Evolutionary conservation across 2,329 filamentous ascomycete species (phyloP), one percentile per base, ranked within the genome.

Genomic region (Cytospora leucostoma): DNA sequence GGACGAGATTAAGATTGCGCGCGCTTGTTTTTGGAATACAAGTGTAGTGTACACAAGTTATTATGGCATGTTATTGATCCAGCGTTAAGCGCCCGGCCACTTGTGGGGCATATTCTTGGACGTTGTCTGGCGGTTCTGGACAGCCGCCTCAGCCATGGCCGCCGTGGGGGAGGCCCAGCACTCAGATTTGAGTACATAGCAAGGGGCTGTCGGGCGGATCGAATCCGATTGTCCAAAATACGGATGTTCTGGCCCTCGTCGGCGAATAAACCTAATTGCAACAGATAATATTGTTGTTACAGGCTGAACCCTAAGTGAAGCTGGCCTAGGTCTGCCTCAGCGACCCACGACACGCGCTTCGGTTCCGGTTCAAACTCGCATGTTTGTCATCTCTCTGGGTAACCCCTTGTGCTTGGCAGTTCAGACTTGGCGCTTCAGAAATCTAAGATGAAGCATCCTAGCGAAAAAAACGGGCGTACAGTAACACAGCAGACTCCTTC

Each of bases 71-170:
- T 55, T 61, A 51, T 61, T 61, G 58, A 32, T 52, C 27, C 27
- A 3, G 27, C 15, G 8, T 55, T 61, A 61, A 49, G 58, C 58
- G 58, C 50, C 58, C 6, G 13, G 40, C 15, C 15, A 44, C 40
- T 44, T 44, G 17, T 34, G 21, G 35, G 19, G 38, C 34, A 34
- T 49, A 17, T 34, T 34, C 12, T 27, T 37, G 53, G 58, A 44
- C 27, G 38, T 54, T 21, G 37, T 55, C 47, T 27, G 37, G 37
- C 47, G 27, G 50, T 50, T 61, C 55, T 61, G 58, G 55, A 47
- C 50, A 61, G 27, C 51, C 58, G 58, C 58, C 58, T 34, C 50
- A 61, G 51, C 58, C 58, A 61, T 55, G 58, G 58, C 37, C 58
- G 58, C 58, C 34, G 32, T 49, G 51, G 49, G 38, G 37, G 32